Base-by-base conservation (phyloP, 2,329 filamentous ascomycete genomes). In the Taxawa tesnikishii region DNA sequence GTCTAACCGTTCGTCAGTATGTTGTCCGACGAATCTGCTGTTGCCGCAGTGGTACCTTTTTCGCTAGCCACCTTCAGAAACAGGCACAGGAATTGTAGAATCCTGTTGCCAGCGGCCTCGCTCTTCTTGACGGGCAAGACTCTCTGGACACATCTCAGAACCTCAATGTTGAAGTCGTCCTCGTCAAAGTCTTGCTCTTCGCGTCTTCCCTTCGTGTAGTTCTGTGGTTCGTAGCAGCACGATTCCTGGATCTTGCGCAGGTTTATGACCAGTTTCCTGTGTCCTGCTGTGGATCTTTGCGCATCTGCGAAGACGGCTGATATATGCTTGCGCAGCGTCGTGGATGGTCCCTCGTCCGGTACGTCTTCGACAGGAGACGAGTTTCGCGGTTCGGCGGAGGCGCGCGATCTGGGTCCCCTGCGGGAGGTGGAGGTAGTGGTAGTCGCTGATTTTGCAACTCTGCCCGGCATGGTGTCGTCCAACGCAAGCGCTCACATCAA, bases 41-140 rank as follows among this genome's bases (percentile, higher is more conserved):
- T 16, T 44, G 31, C 17, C 35, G 38, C 2, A 45, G 38, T 13
- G 15, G 43, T 49, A 65, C 68, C 69, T 50, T 74, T 77, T 37
- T 74, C 69, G 11, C 61, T 62, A 1, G 73, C 67, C 49, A 85
- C 73, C 41, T 76, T 76, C 46, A 98, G 60, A 55, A 93, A 98
- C 25, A 84, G 64, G n/a, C 83, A 84, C 39, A 92, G 61, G 52
- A 98, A 98, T 28, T 82, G 74, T 37, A 96, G 73, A 11, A 81
- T 71, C 46, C 83, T 77, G 54, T 96, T 88, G 15, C 85, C 90
- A 2, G 83, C 87, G 10, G 73, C 68, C 59, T 98, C 90, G 23
- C 82, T 79, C 65, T 94, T 96, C 65, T 88, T 93, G 36, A 96
- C 77, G 1, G 79, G 73, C 64, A 98, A 73, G 31, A 88, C 70